Evolutionary conservation across 2,329 filamentous ascomycete genomes (phyloP), one percentile per base, ranked within the genome.

Genomic region (Tetracladium maxilliforme): DNA sequence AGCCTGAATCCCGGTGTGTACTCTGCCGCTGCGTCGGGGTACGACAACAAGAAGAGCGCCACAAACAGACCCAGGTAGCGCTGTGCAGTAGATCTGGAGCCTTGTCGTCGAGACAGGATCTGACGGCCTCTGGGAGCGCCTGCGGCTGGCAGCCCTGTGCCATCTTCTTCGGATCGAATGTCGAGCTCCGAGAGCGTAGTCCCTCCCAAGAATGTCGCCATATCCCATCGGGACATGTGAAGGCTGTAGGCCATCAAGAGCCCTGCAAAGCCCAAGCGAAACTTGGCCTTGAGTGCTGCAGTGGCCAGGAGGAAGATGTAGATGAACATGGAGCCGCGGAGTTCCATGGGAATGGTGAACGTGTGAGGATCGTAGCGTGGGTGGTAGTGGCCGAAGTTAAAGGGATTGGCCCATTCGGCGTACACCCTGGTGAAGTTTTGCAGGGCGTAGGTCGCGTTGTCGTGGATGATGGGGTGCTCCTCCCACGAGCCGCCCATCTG

Each of bases 401-500:
- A 54, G 2, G 49, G 49, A 21, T 54, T 54, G 8, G 47, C 51
- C 51, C 51, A 55, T 26, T 55, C 49, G 1, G 42, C 35, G 16
- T 51, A 52, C 2, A 40, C 40, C 10, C 48, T 35, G 2, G 46
- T 48, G 26, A 54, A 55, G 35, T 54, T 51, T 23, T 45, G 36
- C 15, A 52, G 31, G 2, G 51, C 51, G 21, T 51, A 45, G 4
- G 43, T 48, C 20, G 51, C 36, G 33, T 52, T 51, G 23, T 45
- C 41, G 28, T 53, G 45, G 21, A 52, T 51, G 18, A 49, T 35
- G 5, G 51, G 51, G 22, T 54, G 51, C 27, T 54, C 51, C 23
- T 54, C 51, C 49, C 49, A 54, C 2, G 47, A 48, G 7, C 51
- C 50, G 13, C 51, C 51, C n/a, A 53, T 38, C 34, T 51, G 42